Evolutionary conservation across 2,329 filamentous ascomycete genomes (phyloP).

Genomic region (Fusarium guadeloupense): DNA sequence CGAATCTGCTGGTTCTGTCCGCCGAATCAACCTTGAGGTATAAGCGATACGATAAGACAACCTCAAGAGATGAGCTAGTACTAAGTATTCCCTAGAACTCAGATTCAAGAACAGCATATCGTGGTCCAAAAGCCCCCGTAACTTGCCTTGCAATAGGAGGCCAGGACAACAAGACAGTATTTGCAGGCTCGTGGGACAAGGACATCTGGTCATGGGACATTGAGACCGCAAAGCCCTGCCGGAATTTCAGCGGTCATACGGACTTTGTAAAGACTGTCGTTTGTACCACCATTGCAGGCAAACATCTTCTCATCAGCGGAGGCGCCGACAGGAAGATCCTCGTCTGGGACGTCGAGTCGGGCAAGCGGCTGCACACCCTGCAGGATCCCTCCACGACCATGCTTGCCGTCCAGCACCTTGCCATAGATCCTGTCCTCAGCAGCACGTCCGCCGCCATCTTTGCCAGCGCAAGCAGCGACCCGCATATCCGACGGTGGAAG

Average conservation of each 20-base stretch:
- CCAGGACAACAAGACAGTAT: conserved; percentile 67
- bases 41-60: conserved; percentile 25
- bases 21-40: conserved; percentile 80
- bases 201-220: conserved; percentile 86
- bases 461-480: conserved; percentile 83
- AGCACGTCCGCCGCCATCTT: conserved; percentile 63
- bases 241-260: conserved; percentile 76
- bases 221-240: conserved; percentile 61
- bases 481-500: conserved; percentile 81
- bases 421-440: conserved; percentile 73
- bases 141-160: conserved; percentile 78
- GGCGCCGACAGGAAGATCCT: conserved; percentile 83
- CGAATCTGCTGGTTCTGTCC: conserved; percentile 84
- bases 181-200: conserved; percentile 96
- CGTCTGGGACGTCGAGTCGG: conserved; percentile 80
- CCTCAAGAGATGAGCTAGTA: not conserved
- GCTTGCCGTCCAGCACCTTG: conserved; percentile 83
- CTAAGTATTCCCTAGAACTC: conserved; percentile 42
- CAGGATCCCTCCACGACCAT: conserved; percentile 76
- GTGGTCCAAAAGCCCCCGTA: conserved; percentile 80
- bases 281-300: conserved; percentile 67
- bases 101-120: conserved; percentile 60
- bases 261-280: conserved; percentile 92
- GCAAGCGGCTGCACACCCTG: conserved; percentile 75
- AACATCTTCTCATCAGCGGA: conserved; percentile 75